These are phyloP conservation scores for Xylaria sp. DNA, from an alignment of 2,329 filamentous ascomycete genomes.

Conservation along the genomic window DNA sequence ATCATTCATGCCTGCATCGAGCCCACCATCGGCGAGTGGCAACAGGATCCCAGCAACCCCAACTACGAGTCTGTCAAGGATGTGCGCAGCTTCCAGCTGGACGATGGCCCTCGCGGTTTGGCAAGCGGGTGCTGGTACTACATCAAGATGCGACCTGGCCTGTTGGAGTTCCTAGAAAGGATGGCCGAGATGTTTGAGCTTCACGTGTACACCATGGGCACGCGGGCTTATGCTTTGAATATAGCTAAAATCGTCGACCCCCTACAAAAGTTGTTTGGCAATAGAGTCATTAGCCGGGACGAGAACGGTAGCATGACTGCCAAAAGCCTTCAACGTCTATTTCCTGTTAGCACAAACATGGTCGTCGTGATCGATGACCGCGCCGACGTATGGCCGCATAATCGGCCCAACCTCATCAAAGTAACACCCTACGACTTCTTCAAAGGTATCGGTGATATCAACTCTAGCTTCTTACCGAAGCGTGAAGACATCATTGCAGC, in stretches of 20 bases:
- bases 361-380: constrained; percentile 98
- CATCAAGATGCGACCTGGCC: constrained; percentile 93
- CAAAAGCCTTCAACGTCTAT: constrained; percentile 90
- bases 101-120: constrained; percentile 79
- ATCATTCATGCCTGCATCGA: constrained; percentile 99
- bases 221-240: constrained; percentile 91
- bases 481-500: constrained; percentile 64
- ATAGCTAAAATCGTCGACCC: constrained; percentile 95
- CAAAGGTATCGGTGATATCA: constrained; percentile 97
- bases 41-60: constrained; percentile 85
- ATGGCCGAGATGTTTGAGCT: constrained; percentile 77
- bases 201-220: constrained; percentile 99
- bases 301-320: constrained; percentile 93
- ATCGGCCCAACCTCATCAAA: constrained; percentile 92
- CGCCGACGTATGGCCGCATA: constrained; percentile 92
- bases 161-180: constrained; percentile 79
- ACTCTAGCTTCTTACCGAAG: constrained; percentile 95
- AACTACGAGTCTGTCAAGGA: constrained; percentile 93
- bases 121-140: constrained; percentile 90
- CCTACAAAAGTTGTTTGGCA: constrained; percentile 87
- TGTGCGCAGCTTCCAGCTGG: constrained; percentile 88
- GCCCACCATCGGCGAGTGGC: constrained; percentile 95
- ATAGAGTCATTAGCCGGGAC: constrained; percentile 94
- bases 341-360: constrained; percentile 98
- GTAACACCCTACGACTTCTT: constrained; percentile 98